Conservation (phyloP, 495 filamentous ascomycete species). For the Podospora appendiculata region DNA sequence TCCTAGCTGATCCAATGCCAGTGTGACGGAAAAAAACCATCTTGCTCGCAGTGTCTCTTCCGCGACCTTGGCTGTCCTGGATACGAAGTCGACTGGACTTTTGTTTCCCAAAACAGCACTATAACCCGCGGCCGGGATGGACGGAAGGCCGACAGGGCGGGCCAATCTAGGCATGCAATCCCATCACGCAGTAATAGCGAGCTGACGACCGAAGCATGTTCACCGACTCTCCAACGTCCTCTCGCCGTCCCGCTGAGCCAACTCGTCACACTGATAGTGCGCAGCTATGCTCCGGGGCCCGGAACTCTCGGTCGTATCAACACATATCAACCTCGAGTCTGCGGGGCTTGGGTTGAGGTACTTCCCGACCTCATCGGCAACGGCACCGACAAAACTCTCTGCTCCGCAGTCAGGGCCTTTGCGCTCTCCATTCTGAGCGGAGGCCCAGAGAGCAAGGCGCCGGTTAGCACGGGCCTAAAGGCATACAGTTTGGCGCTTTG, state of each 20-base stretch:
- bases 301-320: not conserved
- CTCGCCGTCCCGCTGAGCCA: slow-evolving; percentile 3
- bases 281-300: slow-evolving; percentile 3
- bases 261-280: slow-evolving; percentile 8
- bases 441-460: not conserved
- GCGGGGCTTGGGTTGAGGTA: slow-evolving; percentile 32
- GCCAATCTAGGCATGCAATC: not conserved
- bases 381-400: slow-evolving; percentile 8
- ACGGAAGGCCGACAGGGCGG: not conserved
- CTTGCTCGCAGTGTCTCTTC: slow-evolving; percentile 13
- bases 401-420: slow-evolving; percentile 23
- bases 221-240: not conserved
- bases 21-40: slow-evolving; percentile 16
- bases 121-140: not conserved
- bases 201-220: not conserved
- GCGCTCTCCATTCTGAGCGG: slow-evolving; percentile 17
- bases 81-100: slow-evolving; percentile 15
- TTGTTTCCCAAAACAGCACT: slow-evolving; percentile 8
- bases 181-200: not conserved
- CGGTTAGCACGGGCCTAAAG: slow-evolving; percentile 9
- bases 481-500: slow-evolving; percentile 21
- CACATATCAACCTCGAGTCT: slow-evolving; percentile 19
- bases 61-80: slow-evolving; percentile 13
- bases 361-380: slow-evolving; percentile 18
- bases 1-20: not conserved